These are phyloP conservation scores for Mortierella antarctica DNA, from an alignment of 192 early-diverging fungal genomes.

Conservation along the genomic window DNA sequence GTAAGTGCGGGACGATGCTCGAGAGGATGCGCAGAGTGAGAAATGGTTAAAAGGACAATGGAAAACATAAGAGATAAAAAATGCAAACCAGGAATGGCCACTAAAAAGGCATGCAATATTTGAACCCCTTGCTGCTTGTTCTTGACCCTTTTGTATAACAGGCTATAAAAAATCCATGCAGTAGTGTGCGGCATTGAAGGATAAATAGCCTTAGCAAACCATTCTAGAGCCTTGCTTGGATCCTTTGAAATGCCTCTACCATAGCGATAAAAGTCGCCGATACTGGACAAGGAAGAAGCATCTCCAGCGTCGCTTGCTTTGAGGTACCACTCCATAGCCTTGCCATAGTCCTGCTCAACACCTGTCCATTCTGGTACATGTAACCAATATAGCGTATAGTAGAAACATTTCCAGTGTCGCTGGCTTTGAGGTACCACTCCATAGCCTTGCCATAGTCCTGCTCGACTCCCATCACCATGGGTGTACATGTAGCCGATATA, in stretches of 20 bases:
- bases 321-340: constrained; percentile 64
- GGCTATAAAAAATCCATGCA: no score
- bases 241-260: constrained; percentile 59
- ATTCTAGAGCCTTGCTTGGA: constrained; percentile 45
- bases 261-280: constrained; percentile 54
- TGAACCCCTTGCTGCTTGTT: neutral
- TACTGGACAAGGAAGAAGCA: constrained; percentile 55
- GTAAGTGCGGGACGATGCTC: no score
- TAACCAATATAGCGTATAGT: constrained; percentile 57
- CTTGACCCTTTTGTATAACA: neutral
- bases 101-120: neutral
- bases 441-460: constrained; percentile 54
- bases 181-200: neutral
- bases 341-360: constrained; percentile 44
- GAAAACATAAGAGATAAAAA: no score
- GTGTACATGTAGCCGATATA: no score
- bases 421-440: constrained; percentile 58
- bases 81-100: no score
- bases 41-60: no score
- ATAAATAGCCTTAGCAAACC: constrained; percentile 57
- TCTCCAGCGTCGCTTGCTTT: constrained; percentile 59
- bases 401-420: constrained; percentile 48
- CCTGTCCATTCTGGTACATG: constrained; percentile 63
- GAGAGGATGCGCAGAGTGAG: no score
- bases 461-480: constrained; percentile 74